Base-by-base conservation (phyloP, 331 rosid species). In the Rhamnella rubrinervis region DNA sequence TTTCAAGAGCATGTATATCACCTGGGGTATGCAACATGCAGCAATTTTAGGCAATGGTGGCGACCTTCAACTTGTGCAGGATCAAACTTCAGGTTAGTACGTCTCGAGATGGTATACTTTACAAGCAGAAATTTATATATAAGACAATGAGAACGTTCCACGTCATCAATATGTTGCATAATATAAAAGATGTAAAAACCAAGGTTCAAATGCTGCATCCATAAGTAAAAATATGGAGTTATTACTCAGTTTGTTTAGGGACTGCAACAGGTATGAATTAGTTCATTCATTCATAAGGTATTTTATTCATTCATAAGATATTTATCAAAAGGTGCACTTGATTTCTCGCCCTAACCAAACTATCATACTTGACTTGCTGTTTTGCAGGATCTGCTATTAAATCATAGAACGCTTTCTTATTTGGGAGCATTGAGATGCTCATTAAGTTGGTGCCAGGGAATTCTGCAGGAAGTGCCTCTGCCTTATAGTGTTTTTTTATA, bases 351-450 rank as follows among this genome's bases (percentile, higher is more conserved):
- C 35, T 31, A 31, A 31, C 35, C 35, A 40, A 40, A 11, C 1
- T 11, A 40, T 40, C 13, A 40, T 40, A 8, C 9, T 11, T 2
- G 13, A 5, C 2, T 19, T 56, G 9, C 3, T 38, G 20, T 31
- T 55, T 72, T 31, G 74, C 85, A 90, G 97, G 97, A 52, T 88
- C 97, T 13, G 96, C 92, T 28, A 90, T 80, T 21, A 85, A 82
- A 78, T 77, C 98, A 73, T 90, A 86, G 82, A 79, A 18, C 72
- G 39, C 71, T 16, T 90, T 84, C 85, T 78, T 93, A 63, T 93
- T 84, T 63, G 97, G 98, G 77, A 86, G 82, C 73, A 70, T 84
- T 61, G 95, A 93, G 84, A 81, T 83, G 53, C 75, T 72, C 57
- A 88, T 93, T 72, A 90, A 90, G 81, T 63, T 93, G 38, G 85